Percentiles rank a stretch among this genome's conserved stretches.
Conservation (phyloP, 176 grass and related monocot genomes). For the Ananas comosus region DNA sequence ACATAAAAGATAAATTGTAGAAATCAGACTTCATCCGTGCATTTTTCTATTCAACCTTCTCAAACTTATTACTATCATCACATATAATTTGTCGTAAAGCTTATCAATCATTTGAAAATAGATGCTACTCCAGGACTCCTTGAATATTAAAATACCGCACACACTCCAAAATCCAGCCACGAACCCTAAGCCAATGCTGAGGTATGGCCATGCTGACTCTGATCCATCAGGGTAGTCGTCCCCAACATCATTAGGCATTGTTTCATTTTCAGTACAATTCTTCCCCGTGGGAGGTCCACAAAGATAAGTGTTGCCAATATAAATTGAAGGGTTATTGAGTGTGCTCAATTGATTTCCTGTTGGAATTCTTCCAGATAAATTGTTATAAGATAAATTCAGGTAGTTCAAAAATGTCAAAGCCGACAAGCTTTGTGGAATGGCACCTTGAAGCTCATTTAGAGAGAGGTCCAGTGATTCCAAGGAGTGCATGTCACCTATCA, state of each 20-base stretch:
- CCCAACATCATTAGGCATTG: neutral
- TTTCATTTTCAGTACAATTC: neutral
- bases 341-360: conserved; percentile 14
- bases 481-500: neutral
- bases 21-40: too few species aligned
- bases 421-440: neutral
- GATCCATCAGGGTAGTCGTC: neutral
- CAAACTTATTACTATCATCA: too few species aligned
- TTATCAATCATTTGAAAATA: neutral
- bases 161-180: conserved; percentile 9
- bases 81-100: too few species aligned
- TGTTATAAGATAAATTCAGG: conserved; percentile 29
- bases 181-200: neutral
- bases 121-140: neutral
- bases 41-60: too few species aligned
- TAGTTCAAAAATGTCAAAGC: neutral
- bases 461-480: neutral
- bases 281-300: conserved; percentile 17
- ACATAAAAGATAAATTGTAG: too few species aligned
- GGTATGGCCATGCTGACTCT: neutral
- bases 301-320: conserved; percentile 13
- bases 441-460: neutral
- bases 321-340: conserved; percentile 14
- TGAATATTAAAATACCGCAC: conserved; percentile 7
- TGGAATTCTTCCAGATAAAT: conserved; percentile 27